Evolutionary conservation across 257 asterid genomes (phyloP).

Genomic region (Nicotiana paniculata): DNA sequence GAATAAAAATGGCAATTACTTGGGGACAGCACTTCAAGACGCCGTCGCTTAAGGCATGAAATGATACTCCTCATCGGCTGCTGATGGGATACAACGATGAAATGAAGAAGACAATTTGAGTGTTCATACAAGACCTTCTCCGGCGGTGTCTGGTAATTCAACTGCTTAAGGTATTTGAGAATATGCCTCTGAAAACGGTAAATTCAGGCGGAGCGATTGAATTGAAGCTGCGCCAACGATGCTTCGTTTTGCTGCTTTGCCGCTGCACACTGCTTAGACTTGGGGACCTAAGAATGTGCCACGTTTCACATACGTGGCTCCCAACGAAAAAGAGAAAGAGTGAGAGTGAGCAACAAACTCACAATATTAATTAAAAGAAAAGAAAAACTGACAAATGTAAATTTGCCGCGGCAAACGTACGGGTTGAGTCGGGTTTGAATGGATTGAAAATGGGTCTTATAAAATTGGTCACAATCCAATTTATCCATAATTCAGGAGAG

Average conservation of each 20-base stretch:
- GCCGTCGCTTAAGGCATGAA: constrained; percentile 31
- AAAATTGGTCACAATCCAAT: no score
- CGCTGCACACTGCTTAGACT: not conserved
- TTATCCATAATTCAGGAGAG: no score
- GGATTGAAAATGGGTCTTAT: no score
- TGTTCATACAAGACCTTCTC: not conserved
- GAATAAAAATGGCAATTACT: constrained; percentile 22
- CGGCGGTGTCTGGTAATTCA: not conserved
- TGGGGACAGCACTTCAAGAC: constrained; percentile 26
- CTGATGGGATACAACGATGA: not conserved
- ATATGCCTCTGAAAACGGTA: not conserved
- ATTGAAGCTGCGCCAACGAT: not conserved
- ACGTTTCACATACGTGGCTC: not conserved
- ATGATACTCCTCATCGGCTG: constrained; percentile 34
- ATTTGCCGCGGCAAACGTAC: no score
- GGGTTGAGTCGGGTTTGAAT: no score
- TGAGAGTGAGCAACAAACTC: no score
- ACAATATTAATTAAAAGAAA: no score
- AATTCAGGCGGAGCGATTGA: not conserved
- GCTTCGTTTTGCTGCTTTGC: not conserved
- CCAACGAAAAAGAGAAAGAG: no score
- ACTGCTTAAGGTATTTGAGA: not conserved
- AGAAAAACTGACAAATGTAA: no score
- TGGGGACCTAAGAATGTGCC: not conserved
- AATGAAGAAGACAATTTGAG: not conserved